Base-by-base conservation (phyloP, 2,329 filamentous ascomycete species). In the Trichoderma sp. region DNA sequence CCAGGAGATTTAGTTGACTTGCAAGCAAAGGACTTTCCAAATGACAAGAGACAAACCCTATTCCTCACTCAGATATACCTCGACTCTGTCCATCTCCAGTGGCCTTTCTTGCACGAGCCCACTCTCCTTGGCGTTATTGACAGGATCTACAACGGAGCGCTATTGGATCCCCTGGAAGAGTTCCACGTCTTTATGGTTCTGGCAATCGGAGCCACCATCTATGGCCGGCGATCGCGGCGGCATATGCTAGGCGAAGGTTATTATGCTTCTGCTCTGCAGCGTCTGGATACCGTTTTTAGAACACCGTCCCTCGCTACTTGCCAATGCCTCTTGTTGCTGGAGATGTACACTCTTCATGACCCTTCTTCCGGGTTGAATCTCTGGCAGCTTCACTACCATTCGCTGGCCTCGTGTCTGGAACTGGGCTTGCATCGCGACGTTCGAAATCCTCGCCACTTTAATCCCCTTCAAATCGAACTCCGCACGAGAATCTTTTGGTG, bases 381-480 rank as follows among this genome's bases (percentile, higher is more conserved):
- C 0, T 87, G 85, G 85, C 84, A 85, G 65, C 75, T 87, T 1
- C 85, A 86, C 65, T 87, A 87, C 65, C 85, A 86, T 69, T 86
- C 84, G 49, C 77, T 87, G 11, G 84, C 84, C 1, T 78, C 82
- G 0, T 75, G 85, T 0, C 75, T 87, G 3, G 85, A 87, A 55
- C 72, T 87, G 1, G 85, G 85, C 0, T 74, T 87, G 0, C 85
- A 87, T 66, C 79, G 85, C 26, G 80, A 85, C 61, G 80, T 86
- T 7, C 81, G 79, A 1, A 76, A 78, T 0, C 79, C 79, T 0
- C 75, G 76, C 0, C 82, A 77, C 0, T 79, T 87, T 2, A 83
- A 84, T 0, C 70, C 84, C 0, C 70, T 86, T 0, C 81, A 85
- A 7, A 83, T 85, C 51, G 85, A 87, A 70, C 83, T 86, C 80